phyloP scores from a whole-genome alignment of 108 stramenopile species.

The Chaetoceros muelleri region DNA sequence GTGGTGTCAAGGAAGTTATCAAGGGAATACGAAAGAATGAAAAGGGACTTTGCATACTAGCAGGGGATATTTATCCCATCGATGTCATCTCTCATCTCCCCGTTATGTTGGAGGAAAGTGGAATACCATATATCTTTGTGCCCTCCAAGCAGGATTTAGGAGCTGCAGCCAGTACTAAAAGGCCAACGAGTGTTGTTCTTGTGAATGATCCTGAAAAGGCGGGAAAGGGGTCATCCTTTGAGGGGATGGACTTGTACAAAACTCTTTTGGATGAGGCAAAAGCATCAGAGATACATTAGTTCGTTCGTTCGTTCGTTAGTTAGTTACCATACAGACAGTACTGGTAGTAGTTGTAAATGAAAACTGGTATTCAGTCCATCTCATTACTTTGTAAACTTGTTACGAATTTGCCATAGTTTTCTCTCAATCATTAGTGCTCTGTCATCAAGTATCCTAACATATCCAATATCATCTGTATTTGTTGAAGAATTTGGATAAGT shows the following conservation, averaged over 20 bases:
- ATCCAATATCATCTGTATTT: too few relatives aligned
- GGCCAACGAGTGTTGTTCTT: conserved; percentile 94
- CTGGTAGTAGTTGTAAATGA: too few relatives aligned
- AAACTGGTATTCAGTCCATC: too few relatives aligned
- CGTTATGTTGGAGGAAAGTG: conserved; percentile 86
- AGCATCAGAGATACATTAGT: too few relatives aligned
- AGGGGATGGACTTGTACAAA: conserved; percentile 83
- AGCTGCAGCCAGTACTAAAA: conserved; percentile 93
- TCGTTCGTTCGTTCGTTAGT: too few relatives aligned
- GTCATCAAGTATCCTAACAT: not conserved
- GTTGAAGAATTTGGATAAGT: conserved; percentile 1
- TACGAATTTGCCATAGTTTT: not conserved
- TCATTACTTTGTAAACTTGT: too few relatives aligned
- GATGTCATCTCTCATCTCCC: conserved; percentile 96
- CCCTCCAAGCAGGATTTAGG: conserved; percentile 95
- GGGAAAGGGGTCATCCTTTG: conserved; percentile 60
- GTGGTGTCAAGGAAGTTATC: conserved; percentile 97
- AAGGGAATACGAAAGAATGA: conserved; percentile 96
- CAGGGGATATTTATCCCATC: conserved; percentile 96
- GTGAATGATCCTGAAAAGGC: conserved; percentile 58
- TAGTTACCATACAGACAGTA: too few relatives aligned
- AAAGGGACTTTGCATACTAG: conserved; percentile 88
- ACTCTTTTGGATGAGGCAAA: conserved; percentile 72
- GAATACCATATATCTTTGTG: conserved; percentile 95
- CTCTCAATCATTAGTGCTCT: not conserved